phyloP scores from a whole-genome alignment of 371 early-diverging fungal genomes.

The Apophysomyces trapeziformis region DNA sequence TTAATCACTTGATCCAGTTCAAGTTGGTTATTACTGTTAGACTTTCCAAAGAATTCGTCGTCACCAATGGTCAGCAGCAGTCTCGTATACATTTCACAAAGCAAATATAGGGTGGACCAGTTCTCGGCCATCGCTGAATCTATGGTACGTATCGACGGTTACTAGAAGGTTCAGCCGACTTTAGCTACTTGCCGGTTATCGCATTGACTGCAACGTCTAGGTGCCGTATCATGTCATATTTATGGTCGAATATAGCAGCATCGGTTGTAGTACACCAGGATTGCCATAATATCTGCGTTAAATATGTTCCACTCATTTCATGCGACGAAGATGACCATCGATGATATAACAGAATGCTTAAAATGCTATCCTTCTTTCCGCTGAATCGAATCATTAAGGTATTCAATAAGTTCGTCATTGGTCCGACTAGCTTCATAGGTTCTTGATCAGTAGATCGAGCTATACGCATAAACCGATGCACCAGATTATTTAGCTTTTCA shows the following conservation, averaged over 20 bases:
- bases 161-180: not conserved
- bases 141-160: not conserved
- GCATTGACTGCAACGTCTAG: slow-evolving; percentile 8
- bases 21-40: slow-evolving; percentile 52
- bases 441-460: slow-evolving; percentile 18
- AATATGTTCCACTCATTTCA: slow-evolving; percentile 12
- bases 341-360: slow-evolving; percentile 59
- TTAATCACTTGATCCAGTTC: slow-evolving; percentile 52
- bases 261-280: slow-evolving; percentile 28
- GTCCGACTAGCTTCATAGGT: slow-evolving; percentile 21
- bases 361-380: slow-evolving; percentile 54
- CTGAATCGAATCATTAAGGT: slow-evolving; percentile 68
- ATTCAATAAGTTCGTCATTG: slow-evolving; percentile 54
- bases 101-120: slow-evolving; percentile 66
- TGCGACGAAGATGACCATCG: slow-evolving; percentile 19
- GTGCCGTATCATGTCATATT: slow-evolving; percentile 16
- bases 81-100: slow-evolving; percentile 78
- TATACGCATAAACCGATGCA: slow-evolving; percentile 41
- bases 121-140: slow-evolving; percentile 34
- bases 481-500: slow-evolving; percentile 47
- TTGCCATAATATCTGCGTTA: slow-evolving; percentile 38
- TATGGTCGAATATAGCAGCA: slow-evolving; percentile 24
- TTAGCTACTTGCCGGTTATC: slow-evolving; percentile 20
- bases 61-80: slow-evolving; percentile 81
- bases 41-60: slow-evolving; percentile 74